Conservation (phyloP, 2,329 filamentous ascomycete species). For the Huntiella abstrusa region DNA sequence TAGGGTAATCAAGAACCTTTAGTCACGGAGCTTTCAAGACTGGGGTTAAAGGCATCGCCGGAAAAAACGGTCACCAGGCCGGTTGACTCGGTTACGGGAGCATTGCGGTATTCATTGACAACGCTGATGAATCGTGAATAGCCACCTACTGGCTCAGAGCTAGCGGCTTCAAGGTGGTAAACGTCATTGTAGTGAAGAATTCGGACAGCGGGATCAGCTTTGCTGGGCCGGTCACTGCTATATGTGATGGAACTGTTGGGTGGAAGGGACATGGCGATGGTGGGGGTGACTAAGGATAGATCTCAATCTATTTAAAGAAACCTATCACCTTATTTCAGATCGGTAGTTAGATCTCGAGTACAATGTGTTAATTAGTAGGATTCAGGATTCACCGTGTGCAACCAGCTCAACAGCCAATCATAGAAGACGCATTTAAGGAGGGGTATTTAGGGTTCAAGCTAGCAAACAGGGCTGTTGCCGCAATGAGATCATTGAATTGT, state of each 20-base stretch:
- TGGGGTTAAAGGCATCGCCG: constrained; percentile 83
- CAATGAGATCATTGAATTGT: too few relatives aligned
- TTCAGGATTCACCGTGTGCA: background rate
- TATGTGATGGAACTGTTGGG: constrained; percentile 7
- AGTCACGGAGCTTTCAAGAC: constrained; percentile 71
- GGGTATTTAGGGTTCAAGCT: too few relatives aligned
- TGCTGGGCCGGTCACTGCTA: constrained; percentile 8
- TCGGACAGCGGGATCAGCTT: constrained; percentile 46
- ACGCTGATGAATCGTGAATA: constrained; percentile 64
- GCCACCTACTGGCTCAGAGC: constrained; percentile 68
- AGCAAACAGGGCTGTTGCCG: too few relatives aligned
- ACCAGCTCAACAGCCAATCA: background rate
- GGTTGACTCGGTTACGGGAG: constrained; percentile 38
- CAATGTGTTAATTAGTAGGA: background rate
- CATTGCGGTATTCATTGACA: constrained; percentile 52
- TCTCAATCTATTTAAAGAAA: too few relatives aligned
- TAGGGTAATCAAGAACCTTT: constrained; percentile 38
- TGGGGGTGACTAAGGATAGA: background rate
- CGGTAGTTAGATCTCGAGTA: background rate
- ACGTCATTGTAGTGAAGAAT: constrained; percentile 86
- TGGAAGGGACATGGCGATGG: constrained; percentile 2
- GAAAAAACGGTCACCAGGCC: constrained; percentile 66
- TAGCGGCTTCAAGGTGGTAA: constrained; percentile 63
- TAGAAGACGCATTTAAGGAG: background rate
- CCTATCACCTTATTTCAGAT: background rate